Conservation (phyloP, 768 basidiomycete genomes). For the Kwoniella bestiolae region DNA sequence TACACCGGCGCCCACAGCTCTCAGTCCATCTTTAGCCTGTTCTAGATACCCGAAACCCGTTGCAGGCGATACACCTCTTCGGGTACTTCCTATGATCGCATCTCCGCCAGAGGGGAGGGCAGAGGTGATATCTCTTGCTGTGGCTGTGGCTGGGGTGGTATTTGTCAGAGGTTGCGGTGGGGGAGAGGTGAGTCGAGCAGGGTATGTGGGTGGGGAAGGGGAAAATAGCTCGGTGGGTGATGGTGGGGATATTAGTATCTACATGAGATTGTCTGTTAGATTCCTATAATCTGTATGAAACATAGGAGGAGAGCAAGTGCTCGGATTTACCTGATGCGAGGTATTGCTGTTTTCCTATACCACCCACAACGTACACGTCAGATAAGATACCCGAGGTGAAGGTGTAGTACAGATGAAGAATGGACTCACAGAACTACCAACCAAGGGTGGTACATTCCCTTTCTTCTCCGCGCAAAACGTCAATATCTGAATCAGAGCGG, state of each 20-base stretch:
- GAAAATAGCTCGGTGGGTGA: constrained; percentile 48
- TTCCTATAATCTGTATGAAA: not conserved
- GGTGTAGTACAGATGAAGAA: too few relatives aligned
- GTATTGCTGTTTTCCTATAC: constrained; percentile 30
- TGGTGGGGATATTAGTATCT: constrained; percentile 49
- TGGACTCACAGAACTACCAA: constrained; percentile 22
- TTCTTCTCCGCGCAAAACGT: constrained; percentile 43
- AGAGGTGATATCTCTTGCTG: constrained; percentile 11
- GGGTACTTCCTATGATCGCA: not conserved
- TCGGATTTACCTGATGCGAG: constrained; percentile 27
- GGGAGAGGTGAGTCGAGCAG: constrained; percentile 38
- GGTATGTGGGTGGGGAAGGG: constrained; percentile 35
- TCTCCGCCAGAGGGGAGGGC: constrained; percentile 8
- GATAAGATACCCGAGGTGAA: too few relatives aligned
- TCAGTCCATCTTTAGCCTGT: constrained; percentile 51
- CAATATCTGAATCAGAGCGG: constrained; percentile 35
- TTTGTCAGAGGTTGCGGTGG: constrained; percentile 25
- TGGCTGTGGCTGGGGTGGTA: constrained; percentile 22
- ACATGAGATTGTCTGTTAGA: too few relatives aligned
- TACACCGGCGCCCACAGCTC: constrained; percentile 47
- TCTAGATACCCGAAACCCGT: constrained; percentile 47
- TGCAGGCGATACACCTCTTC: constrained; percentile 25
- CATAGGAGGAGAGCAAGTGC: not conserved
- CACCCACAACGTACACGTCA: too few relatives aligned
- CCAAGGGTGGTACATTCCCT: constrained; percentile 38